Evolutionary conservation across 768 basidiomycete genomes (phyloP), one percentile per base, ranked within the genome.

Genomic region (Amyloporia xantha): DNA sequence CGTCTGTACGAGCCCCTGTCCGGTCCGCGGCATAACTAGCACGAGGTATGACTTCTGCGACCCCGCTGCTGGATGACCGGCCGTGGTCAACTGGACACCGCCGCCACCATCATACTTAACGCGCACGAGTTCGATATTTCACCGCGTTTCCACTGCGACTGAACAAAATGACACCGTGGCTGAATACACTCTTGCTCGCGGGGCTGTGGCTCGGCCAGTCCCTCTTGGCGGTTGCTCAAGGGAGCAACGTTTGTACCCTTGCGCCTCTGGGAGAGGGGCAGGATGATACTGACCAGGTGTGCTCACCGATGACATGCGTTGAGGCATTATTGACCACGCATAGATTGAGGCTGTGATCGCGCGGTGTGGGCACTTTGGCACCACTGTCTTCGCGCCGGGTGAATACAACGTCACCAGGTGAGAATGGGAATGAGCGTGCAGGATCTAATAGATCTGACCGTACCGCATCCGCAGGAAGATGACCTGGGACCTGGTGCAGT

Each of bases 341-440:
- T 41, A 78, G 74, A 72, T 80, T 6, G 69, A 75, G 49, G 64
- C 61, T 9, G 77, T 77, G 1, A 77, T 80, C 41, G 61, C 68
- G 28, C 55, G 56, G 43, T 80, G 78, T 54, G 77, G 78, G 0
- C 69, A 72, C 28, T 63, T 62, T 42, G 77, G 77, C 2, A 71
- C 63, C 2, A 76, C 69, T 0, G 60, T 71, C 4, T 72, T 80
- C 54, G 69, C 67, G 39, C 35, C 63, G 0, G 77, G 77, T 3
- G 59, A 65, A 4, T 79, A 69, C 54, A 79, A 78, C 53, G 75
- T 80, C 19, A 80, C 78, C 0, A 68, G 75, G 77, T 73, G 26
- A 20, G 58, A 33, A 7, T 33, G 30, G 9, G n/a, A n/a, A n/a
- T n/a, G 42, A 10, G 9, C 17, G 19, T 17, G 33, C 10, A 9